A percentile compares a stretch with the other conserved stretches of the same genome.
Conservation (phyloP, 164 flowering plant species). For the Kalanchoe fedtschenkoi region DNA sequence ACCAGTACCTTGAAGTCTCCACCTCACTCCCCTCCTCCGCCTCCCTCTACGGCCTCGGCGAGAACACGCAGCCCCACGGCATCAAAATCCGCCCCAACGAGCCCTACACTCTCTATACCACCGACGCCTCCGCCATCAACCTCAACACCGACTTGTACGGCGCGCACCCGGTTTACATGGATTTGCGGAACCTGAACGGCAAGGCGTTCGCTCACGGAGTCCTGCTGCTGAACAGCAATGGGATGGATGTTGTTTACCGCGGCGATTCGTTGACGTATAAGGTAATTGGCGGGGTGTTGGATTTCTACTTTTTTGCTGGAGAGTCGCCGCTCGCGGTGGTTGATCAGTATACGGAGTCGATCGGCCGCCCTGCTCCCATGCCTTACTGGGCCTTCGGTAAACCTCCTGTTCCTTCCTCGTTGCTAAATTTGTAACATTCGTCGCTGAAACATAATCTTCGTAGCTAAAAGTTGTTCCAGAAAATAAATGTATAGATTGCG, state of each 20-base stretch:
- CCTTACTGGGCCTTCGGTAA: constrained; percentile 62
- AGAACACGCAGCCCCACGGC: constrained; percentile 85
- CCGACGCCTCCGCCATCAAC: constrained; percentile 56
- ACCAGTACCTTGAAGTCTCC: constrained; percentile 83
- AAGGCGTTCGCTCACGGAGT: constrained; percentile 34
- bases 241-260: constrained; percentile 41
- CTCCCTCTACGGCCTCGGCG: constrained; percentile 85
- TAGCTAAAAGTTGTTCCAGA: background rate
- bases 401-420: background rate
- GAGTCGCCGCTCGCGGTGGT: constrained; percentile 35
- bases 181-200: constrained; percentile 24
- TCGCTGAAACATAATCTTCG: background rate
- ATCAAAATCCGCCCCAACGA: constrained; percentile 68
- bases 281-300: constrained; percentile 48
- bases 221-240: constrained; percentile 45
- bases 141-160: constrained; percentile 60
- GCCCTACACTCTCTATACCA: constrained; percentile 80
- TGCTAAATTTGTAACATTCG: background rate
- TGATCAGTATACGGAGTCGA: constrained; percentile 43
- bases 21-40: constrained; percentile 72
- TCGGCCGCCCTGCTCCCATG: constrained; percentile 56
- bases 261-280: constrained; percentile 46
- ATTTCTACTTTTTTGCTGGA: constrained; percentile 35
- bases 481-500: no score
- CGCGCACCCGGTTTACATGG: constrained; percentile 77